Percentiles rank a stretch among this genome's conserved stretches.
These are phyloP conservation scores for Pythium scleroteichum DNA, from an alignment of 352 stramenopile genomes.

Conservation along the genomic window DNA sequence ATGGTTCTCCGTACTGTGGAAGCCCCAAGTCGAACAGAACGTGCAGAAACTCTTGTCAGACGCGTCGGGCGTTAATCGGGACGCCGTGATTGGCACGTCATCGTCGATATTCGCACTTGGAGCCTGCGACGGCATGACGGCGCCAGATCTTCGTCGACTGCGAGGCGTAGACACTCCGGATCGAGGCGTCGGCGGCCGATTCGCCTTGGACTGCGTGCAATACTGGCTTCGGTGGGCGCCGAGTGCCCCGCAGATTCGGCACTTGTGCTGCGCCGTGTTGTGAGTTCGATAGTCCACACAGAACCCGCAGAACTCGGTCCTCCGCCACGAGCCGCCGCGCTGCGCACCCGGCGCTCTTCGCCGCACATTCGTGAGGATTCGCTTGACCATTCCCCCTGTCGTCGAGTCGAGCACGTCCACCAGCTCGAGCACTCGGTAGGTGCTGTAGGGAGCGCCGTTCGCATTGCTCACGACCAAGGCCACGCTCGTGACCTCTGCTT, in stretches of 20 bases:
- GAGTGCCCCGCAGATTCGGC: conserved; percentile 54
- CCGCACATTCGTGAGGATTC: conserved; percentile 69
- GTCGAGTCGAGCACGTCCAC: conserved; percentile 77
- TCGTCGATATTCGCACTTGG: neutral
- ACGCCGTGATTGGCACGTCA: neutral
- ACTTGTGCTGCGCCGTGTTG: conserved; percentile 61
- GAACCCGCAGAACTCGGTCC: conserved; percentile 68
- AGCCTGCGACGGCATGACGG: conserved; percentile 10
- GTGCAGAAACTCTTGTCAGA: conserved; percentile 53
- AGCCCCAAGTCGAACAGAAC: conserved; percentile 53
- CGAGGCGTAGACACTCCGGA: conserved; percentile 10
- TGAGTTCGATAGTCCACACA: conserved; percentile 72
- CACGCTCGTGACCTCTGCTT: neutral
- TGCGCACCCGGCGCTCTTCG: conserved; percentile 41
- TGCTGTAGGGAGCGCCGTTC: conserved; percentile 11
- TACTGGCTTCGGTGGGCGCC: conserved; percentile 65
- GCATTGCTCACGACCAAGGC: conserved; percentile 10
- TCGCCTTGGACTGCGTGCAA: conserved; percentile 33
- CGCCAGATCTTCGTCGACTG: conserved; percentile 3
- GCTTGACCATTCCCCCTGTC: conserved; percentile 74
- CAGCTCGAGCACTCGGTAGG: conserved; percentile 70
- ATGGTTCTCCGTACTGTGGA: conserved; percentile 60
- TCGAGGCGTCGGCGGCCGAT: neutral
- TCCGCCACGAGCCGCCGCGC: conserved; percentile 9
- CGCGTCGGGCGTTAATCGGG: conserved; percentile 25